Conservation (phyloP, 2,329 filamentous ascomycete species). For the Parafenestella ontariensis region DNA sequence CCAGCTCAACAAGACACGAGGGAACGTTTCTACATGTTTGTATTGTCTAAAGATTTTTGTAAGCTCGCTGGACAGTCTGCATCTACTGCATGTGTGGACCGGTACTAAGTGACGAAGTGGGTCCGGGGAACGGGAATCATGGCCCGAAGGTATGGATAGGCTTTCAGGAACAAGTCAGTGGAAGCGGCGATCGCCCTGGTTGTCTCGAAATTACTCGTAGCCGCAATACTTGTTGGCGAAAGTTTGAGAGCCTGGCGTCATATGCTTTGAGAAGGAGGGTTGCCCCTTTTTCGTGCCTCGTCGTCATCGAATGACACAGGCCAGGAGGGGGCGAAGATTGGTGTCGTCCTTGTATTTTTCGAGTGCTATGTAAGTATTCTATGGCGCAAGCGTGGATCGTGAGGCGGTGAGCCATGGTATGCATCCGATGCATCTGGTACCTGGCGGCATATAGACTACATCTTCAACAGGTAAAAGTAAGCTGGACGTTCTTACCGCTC, state of each 20-base stretch:
- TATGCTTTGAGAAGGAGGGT: conserved; percentile 19
- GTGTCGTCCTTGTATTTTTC: conserved; percentile 16
- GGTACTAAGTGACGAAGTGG: conserved; percentile 30
- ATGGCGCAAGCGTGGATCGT: conserved; percentile 19
- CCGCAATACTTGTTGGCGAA: conserved; percentile 26
- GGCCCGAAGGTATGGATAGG: conserved; percentile 42
- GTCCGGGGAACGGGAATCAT: conserved; percentile 47
- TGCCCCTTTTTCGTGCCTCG: conserved; percentile 31
- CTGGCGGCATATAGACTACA: conserved; percentile 31
- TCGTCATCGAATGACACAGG: conserved; percentile 35
- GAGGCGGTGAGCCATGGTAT: conserved; percentile 35
- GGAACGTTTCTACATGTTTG: not conserved
- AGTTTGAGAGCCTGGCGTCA: conserved; percentile 30
- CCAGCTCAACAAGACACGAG: not conserved
- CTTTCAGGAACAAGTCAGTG: conserved; percentile 45
- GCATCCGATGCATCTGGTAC: conserved; percentile 29
- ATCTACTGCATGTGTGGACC: conserved; percentile 28
- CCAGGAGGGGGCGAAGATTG: conserved; percentile 16
- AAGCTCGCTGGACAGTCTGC: conserved; percentile 13
- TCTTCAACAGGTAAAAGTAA: conserved; percentile 37
- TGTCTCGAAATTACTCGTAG: conserved; percentile 38
- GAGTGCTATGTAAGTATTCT: conserved; percentile 24
- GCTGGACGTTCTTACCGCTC: conserved; percentile 42
- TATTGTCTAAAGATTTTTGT: not conserved
- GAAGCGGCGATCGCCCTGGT: conserved; percentile 38